Base-by-base conservation (phyloP, 2,329 filamentous ascomycete species). In the Ceratocystis destructans region DNA sequence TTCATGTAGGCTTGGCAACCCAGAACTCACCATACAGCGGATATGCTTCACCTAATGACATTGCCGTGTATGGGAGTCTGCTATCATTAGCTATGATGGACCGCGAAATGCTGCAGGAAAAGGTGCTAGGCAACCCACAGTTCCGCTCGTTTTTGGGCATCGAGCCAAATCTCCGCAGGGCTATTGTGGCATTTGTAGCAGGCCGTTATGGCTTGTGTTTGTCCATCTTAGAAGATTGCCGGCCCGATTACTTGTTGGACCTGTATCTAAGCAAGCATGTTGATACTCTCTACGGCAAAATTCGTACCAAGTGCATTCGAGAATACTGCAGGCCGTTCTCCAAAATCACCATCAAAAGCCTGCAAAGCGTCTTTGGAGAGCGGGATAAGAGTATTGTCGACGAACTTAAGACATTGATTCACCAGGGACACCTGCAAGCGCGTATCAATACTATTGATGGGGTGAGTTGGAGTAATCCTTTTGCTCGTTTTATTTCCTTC, bases 291-390 rank as follows among this genome's bases (percentile, higher is more conserved):
- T 94, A 92, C 76, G 79, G 82, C 10, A 78, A 80, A 61, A 91
- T 99, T 70, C 85, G 94, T 67, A 88, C 83, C 72, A 96, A 96
- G 78, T 93, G 92, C 72, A 96, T 99, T 68, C 84, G 92, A 28
- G 90, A 96, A 73, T 97, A 96, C 76, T 88, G 96, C 71, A 82
- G 90, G 28, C 92, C 94, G 0, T 99, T 96, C 75, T 95, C 88
- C 53, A 87, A 87, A 70, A 90, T 96, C 69, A 92, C 88, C 0
- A 79, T 97, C 3, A 82, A 87, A 22, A 90, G 85, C 68, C 84
- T 99, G 79, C 85, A 88, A 7, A 79, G 82, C 45, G 87, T 89
- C 1, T 97, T 99, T 74, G 85, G 84, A 0, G 77, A 80, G 1
- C 78, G 83, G 0, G 82, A 82, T 3, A 77, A 80, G 69, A 80